Evolutionary conservation across 139 green algal species (phyloP).

Genomic region (Picochlorum sp.): DNA sequence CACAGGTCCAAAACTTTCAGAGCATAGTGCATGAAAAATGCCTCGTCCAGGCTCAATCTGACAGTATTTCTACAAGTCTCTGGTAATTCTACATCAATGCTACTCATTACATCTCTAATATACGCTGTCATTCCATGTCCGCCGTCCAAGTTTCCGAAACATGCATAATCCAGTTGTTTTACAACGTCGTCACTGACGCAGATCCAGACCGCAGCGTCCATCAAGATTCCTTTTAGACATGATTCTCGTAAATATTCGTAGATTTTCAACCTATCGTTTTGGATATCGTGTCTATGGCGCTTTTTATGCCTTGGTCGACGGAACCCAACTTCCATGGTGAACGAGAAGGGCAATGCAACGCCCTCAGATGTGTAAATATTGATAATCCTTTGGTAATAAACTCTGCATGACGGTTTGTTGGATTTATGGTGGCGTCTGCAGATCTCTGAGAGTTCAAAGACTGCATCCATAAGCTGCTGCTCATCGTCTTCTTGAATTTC

Average conservation of each 20-base stretch:
- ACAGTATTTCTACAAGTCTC: constrained; percentile 11
- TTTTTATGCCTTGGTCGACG: constrained; percentile 21
- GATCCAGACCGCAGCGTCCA: constrained; percentile 24
- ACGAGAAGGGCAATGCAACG: too few species aligned
- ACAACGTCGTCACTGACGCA: constrained; percentile 11
- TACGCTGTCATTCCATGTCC: constrained; percentile 12
- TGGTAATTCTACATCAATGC: background rate
- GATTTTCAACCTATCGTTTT: constrained; percentile 21
- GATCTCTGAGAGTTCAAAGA: constrained; percentile 57
- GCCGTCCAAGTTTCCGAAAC: constrained; percentile 34
- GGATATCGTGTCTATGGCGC: constrained; percentile 11
- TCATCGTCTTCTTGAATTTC: constrained; percentile 14
- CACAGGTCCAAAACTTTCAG: constrained; percentile 12
- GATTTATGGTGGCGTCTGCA: constrained; percentile 47
- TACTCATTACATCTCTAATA: constrained; percentile 8
- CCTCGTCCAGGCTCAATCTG: constrained; percentile 30
- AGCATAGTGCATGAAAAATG: constrained; percentile 29
- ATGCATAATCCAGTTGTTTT: constrained; percentile 20
- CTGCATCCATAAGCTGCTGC: constrained; percentile 31
- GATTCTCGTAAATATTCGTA: constrained; percentile 2
- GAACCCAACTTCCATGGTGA: background rate
- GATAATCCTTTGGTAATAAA: constrained; percentile 51
- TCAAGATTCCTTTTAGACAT: constrained; percentile 21
- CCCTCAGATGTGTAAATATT: constrained; percentile 19
- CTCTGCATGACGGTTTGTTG: constrained; percentile 36